phyloP scores from a whole-genome alignment of 352 stramenopile genomes.

The Phytophthora vignae region DNA sequence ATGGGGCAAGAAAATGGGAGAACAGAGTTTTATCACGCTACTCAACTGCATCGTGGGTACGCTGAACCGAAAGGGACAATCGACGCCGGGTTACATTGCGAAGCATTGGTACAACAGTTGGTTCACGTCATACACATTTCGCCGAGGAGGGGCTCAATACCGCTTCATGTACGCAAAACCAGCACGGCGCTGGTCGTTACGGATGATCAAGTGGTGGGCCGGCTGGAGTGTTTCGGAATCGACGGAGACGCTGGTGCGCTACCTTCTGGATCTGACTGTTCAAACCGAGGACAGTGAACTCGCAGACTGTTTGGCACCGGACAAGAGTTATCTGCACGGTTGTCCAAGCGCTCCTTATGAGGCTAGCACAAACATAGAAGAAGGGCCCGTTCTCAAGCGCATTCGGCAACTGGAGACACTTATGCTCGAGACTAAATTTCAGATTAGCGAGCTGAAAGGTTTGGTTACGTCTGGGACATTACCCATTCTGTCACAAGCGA shows the following conservation, averaged over 20 bases:
- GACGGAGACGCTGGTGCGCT: conserved; percentile 21
- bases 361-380: neutral
- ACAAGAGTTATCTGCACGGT: conserved; percentile 22
- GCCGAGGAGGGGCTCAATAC: conserved; percentile 10
- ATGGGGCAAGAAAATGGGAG: conserved; percentile 17
- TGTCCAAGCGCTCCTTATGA: conserved; percentile 14
- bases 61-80: neutral
- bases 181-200: conserved; percentile 13
- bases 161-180: conserved; percentile 16
- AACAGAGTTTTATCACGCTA: conserved; percentile 16
- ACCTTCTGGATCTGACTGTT: conserved; percentile 13
- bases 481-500: neutral
- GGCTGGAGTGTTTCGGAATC: conserved; percentile 24
- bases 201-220: conserved; percentile 24
- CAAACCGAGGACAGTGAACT: conserved; percentile 17
- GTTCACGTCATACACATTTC: conserved; percentile 19
- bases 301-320: conserved; percentile 8
- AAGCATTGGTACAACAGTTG: conserved; percentile 20
- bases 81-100: conserved; percentile 1
- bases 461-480: neutral
- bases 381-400: conserved; percentile 13
- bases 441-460: neutral
- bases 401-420: conserved; percentile 14
- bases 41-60: conserved; percentile 7
- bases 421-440: neutral